Evolutionary conservation across 2,329 filamentous ascomycete species (phyloP), one percentile per base, ranked within the genome.

Genomic region (Orbilia brochopaga): DNA sequence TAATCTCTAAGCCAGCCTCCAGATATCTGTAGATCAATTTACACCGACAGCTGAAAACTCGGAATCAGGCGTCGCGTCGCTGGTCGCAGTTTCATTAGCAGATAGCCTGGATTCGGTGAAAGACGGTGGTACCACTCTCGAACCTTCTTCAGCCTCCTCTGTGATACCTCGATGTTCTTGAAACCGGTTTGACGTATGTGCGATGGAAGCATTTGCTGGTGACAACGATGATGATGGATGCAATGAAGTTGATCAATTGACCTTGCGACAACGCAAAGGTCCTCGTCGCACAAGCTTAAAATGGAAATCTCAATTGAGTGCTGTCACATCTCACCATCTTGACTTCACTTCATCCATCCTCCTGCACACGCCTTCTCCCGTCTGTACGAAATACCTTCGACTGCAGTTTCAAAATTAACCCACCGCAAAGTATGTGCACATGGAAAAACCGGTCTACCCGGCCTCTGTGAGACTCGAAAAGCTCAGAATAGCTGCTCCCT

Each of bases 1-100:
- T 32, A n/a, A n/a, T n/a, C n/a, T n/a, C 51, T 69, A 17, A n/a
- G 51, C 48, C 52, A 69, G 64, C 64, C 64, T 61, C 53, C 51
- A 51, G n/a, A 24, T 23, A 51, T 56, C 51, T 30, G 40, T 30
- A 5, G n/a, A 19, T 8, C 32, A 32, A 32, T 48, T 42, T 2
- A 52, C 24, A 54, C 42, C 35, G 50, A 21, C 48, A 48, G 50
- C 57, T 61, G 48, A 27, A 30, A 19, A 19, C 46, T 50, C 4
- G 11, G 46, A 21, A 17, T 51, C 4, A 32, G n/a, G n/a, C n/a
- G n/a, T n/a, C n/a, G n/a, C n/a, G n/a, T n/a, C n/a, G n/a, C n/a
- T n/a, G n/a, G n/a, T n/a, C n/a, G n/a, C n/a, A n/a, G n/a, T n/a
- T n/a, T n/a, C n/a, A n/a, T n/a, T n/a, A n/a, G n/a, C n/a, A n/a